These are phyloP conservation scores for Calonectria crousiana DNA, from an alignment of 2,329 filamentous ascomycete genomes.

Conservation along the genomic window DNA sequence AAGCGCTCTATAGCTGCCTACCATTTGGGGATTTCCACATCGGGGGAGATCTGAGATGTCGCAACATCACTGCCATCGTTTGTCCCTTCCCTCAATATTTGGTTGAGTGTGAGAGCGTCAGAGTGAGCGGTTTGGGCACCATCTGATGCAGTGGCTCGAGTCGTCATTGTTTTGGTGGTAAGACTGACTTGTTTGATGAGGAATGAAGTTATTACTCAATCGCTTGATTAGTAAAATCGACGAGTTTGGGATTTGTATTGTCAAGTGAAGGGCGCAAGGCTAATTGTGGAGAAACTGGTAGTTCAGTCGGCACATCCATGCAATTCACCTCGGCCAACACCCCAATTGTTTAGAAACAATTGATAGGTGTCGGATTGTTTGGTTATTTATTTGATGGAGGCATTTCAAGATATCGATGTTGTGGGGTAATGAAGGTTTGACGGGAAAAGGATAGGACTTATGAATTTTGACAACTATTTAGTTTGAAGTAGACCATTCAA, in stretches of 20 bases:
- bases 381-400: too few relatives aligned
- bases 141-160: neutral
- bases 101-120: neutral
- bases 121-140: neutral
- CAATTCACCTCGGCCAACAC: neutral
- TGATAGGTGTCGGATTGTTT: too few relatives aligned
- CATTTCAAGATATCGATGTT: too few relatives aligned
- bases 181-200: neutral
- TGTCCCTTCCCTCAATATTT: neutral
- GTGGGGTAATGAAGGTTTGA: too few relatives aligned
- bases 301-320: neutral
- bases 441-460: too few relatives aligned
- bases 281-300: slow-evolving; percentile 48
- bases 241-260: neutral
- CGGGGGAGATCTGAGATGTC: neutral
- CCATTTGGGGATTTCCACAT: neutral
- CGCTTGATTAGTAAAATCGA: neutral
- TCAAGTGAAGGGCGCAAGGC: neutral
- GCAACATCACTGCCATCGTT: neutral
- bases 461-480: too few relatives aligned
- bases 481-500: too few relatives aligned
- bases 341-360: too few relatives aligned
- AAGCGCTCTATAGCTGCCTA: neutral
- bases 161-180: neutral
- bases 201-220: neutral